Evolutionary conservation across 2,329 filamentous ascomycete species (phyloP), one percentile per base, ranked within the genome.

Genomic region (Exophiala lecanii-corni): DNA sequence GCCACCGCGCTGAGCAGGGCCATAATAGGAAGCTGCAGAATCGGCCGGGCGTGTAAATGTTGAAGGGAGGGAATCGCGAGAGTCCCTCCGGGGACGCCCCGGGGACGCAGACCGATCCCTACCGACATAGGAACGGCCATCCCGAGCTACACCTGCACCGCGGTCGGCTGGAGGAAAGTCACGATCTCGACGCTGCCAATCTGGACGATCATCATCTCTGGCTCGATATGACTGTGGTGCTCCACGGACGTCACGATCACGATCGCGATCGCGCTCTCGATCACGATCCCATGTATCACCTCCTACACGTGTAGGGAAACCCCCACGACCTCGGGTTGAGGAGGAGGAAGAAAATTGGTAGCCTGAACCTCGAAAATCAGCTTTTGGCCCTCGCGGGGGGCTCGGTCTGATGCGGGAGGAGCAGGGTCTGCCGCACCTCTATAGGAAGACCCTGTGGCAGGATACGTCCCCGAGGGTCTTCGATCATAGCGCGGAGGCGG

Each of bases 381-480:
- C 86, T 63, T 89, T 88, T 9, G 89, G 88, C 0, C 86, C 89
- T 43, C 88, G 77, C 2, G 89, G 89, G 2, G 86, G 82, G 94
- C 86, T 53, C 83, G 75, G 9, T 75, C 72, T 62, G 60, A 74
- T 51, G 54, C n/a, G n/a, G n/a, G 73, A 60, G 81, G 73, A 54
- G 74, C 76, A 2, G 74, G 64, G 53, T 75, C 76, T 48, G 86
- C 86, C n/a, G 71, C 67, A 19, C 63, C 64, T 40, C 67, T 63
- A 49, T 64, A 69, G 39, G 66, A 64, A 23, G 75, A 72, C 43
- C 72, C 71, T 57, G 78, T 81, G 21, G 70, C 71, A 36, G 68
- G 70, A 56, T 82, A 79, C 40, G 72, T 71, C 2, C 74, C 78
- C n/a, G 81, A 81, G 38, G 82, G 78, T 43, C 86, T 78, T 49